Evolutionary conservation across 306 rosid species (phyloP), one percentile per base, ranked within the genome.

Genomic region (Purshia tridentata): DNA sequence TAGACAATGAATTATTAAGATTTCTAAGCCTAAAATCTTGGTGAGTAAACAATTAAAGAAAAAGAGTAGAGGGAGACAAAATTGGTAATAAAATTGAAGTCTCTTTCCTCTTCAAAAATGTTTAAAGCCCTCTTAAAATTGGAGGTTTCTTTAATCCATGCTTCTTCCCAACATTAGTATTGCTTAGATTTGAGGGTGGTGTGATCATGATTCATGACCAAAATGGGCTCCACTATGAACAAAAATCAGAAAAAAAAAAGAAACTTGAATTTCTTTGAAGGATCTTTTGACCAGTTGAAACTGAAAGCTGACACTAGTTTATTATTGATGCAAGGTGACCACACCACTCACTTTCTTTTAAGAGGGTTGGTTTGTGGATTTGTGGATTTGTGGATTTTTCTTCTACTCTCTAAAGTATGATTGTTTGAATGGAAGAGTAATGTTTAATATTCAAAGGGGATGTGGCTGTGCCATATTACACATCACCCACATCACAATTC

Each of bases 251-350:
- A 50, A 5, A 46, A 11, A 46, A 44, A 52, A 37, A 37, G 9
- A 16, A 16, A 44, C 55, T 56, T 23, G 41, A 37, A 61, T 48
- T 60, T 80, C 78, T 67, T 81, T 76, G 61, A 82, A 57, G 77
- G 55, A 48, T 76, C 86, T 79, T 83, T 89, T 86, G 91, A 89
- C 91, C 84, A 81, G 78, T 54, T 78, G 84, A 81, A 72, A 76
- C 85, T 78, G 77, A 82, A 74, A 83, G 57, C 73, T 76, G 84
- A 84, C 80, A 56, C 81, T 52, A 65, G 78, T 74, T 81, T 78
- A 66, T 83, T 75, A 55, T 82, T 62, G 71, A 72, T 82, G 81
- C 63, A 70, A 68, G 77, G 72, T 65, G 84, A 76, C 81, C 76
- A 68, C 67, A 65, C 84, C 78, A 76, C 81, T 82, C 78, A 76